phyloP scores from a whole-genome alignment of 1,284 basidiomycete genomes.

The Schizophyllum amplum region DNA sequence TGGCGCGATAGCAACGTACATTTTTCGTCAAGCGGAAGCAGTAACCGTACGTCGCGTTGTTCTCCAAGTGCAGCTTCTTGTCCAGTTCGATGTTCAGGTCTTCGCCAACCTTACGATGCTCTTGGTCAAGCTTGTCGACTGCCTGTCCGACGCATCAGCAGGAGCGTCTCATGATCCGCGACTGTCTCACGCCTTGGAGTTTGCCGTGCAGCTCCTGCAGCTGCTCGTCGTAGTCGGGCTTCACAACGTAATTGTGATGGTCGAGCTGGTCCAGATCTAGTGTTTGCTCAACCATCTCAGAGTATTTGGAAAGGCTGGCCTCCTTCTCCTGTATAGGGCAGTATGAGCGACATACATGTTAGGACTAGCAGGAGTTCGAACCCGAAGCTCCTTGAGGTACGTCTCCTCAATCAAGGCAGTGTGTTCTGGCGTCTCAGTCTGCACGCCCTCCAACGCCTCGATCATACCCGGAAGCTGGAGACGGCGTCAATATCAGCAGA shows the following conservation, averaged over 20 bases:
- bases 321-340: conserved; percentile 45
- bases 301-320: conserved; percentile 66
- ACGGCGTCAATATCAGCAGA: conserved; percentile 1
- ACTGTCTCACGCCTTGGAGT: conserved; percentile 46
- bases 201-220: conserved; percentile 67
- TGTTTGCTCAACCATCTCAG: conserved; percentile 94
- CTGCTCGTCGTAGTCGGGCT: conserved; percentile 81
- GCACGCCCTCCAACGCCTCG: conserved; percentile 46
- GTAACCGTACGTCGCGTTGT: conserved; percentile 86
- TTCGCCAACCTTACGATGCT: conserved; percentile 68
- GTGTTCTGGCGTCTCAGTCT: conserved; percentile 39
- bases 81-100: conserved; percentile 85
- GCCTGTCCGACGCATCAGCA: conserved; percentile 26
- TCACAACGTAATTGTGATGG: conserved; percentile 86
- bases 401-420: conserved; percentile 55
- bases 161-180: not conserved
- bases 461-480: conserved; percentile 71
- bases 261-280: conserved; percentile 85
- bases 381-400: conserved; percentile 36
- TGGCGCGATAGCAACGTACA: conserved; percentile 31
- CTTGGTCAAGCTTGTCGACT: conserved; percentile 78
- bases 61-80: conserved; percentile 96
- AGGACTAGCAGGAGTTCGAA: not conserved
- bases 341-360: not conserved
- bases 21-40: conserved; percentile 91